A percentile compares a stretch with the other conserved stretches of the same genome.
phyloP scores from a whole-genome alignment of 1,284 basidiomycete species.

The Apiotrichum brassicae region DNA sequence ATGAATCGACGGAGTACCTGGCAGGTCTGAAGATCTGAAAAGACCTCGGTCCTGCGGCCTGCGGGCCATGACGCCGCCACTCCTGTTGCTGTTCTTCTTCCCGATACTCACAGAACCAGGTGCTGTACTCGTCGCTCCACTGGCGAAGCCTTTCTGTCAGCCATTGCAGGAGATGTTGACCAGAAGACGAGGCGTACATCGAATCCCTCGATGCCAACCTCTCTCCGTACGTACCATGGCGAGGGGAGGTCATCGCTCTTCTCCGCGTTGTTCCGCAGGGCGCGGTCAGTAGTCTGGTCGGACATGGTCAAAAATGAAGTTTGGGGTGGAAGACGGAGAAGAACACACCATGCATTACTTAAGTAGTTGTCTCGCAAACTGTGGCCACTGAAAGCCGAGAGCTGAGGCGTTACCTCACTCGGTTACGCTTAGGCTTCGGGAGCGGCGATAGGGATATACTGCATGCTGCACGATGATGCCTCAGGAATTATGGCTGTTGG shows the following conservation, averaged over 20 bases:
- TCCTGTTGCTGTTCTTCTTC: neutral
- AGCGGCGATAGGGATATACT: too few species aligned
- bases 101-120: conserved; percentile 19
- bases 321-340: neutral
- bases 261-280: neutral
- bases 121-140: conserved; percentile 25
- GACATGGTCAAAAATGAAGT: neutral
- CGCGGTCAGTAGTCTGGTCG: neutral
- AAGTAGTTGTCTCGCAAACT: too few species aligned
- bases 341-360: too few species aligned
- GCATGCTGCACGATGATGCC: too few species aligned
- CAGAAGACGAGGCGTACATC: too few species aligned
- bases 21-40: too few species aligned
- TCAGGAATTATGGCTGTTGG: too few species aligned
- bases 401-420: too few species aligned
- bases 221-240: conserved; percentile 11
- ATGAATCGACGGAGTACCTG: neutral
- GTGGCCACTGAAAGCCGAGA: too few species aligned
- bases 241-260: conserved; percentile 12
- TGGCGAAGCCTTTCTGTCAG: conserved; percentile 25
- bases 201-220: too few species aligned
- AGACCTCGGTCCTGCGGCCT: too few species aligned
- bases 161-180: neutral
- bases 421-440: too few species aligned
- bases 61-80: neutral